These are phyloP conservation scores for Apiospora kogelbergensis DNA, from an alignment of 2,329 filamentous ascomycete species.

Conservation along the genomic window DNA sequence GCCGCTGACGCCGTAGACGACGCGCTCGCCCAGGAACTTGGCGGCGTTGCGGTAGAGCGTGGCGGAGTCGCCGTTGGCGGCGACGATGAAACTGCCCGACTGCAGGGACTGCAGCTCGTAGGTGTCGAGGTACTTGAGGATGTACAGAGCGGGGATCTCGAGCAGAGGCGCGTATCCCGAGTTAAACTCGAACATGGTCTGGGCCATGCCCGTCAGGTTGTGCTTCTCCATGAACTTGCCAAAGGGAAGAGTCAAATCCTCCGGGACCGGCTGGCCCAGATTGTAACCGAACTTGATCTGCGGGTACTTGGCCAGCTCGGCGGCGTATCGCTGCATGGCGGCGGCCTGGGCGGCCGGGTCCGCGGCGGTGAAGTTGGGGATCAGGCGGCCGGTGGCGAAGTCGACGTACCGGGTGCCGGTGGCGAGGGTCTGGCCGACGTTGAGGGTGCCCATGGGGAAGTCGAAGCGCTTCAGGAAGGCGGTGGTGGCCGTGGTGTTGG, in stretches of 20 bases:
- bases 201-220: neutral
- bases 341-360: neutral
- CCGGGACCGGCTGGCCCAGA: neutral
- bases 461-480: slow-evolving; percentile 8
- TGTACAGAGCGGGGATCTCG: slow-evolving; percentile 6
- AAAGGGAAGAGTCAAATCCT: neutral
- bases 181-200: neutral
- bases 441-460: slow-evolving; percentile 6
- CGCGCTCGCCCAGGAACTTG: neutral
- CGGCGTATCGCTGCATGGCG: slow-evolving; percentile 8
- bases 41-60: slow-evolving; percentile 6
- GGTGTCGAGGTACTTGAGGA: slow-evolving; percentile 6
- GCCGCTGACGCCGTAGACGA: neutral
- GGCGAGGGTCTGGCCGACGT: neutral
- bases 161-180: neutral
- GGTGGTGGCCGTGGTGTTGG: neutral
- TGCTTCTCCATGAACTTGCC: slow-evolving; percentile 6
- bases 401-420: slow-evolving; percentile 5
- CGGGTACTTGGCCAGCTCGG: slow-evolving; percentile 9
- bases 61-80: neutral
- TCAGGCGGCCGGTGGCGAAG: slow-evolving; percentile 3
- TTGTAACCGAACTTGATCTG: neutral
- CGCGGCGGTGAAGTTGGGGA: neutral
- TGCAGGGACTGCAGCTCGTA: neutral
- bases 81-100: neutral